phyloP scores from a whole-genome alignment of 2,329 filamentous ascomycete genomes.

The Metarhizium guizhouense region DNA sequence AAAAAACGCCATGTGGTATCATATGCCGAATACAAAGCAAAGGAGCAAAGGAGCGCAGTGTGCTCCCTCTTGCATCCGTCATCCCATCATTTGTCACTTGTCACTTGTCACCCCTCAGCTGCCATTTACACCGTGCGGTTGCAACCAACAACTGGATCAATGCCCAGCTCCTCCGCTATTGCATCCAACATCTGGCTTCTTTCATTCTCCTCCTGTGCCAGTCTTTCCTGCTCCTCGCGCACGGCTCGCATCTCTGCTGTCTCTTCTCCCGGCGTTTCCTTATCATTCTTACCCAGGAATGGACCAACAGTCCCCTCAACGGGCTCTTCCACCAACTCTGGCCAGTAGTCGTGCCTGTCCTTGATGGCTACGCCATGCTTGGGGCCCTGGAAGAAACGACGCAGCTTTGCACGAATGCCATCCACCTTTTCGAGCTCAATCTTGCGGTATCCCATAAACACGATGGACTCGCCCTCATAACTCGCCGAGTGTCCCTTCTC shows the following conservation, averaged over 20 bases:
- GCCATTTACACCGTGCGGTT: background rate
- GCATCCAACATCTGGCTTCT: background rate
- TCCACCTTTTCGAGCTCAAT: slow-evolving; percentile 18
- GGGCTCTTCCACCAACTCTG: slow-evolving; percentile 16
- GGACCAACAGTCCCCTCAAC: slow-evolving; percentile 12
- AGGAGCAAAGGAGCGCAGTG: too few relatives aligned
- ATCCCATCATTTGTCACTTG: too few relatives aligned
- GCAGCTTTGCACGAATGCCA: slow-evolving; percentile 16
- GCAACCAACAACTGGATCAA: background rate
- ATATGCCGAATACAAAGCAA: too few relatives aligned
- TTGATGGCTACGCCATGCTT: slow-evolving; percentile 18
- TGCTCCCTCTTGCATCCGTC: too few relatives aligned
- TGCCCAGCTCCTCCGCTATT: background rate
- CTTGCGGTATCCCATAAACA: slow-evolving; percentile 18
- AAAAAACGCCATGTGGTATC: too few relatives aligned
- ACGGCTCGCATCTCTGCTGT: background rate
- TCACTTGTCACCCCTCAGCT: too few relatives aligned
- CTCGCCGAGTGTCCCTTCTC: slow-evolving; percentile 14
- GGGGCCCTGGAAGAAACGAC: slow-evolving; percentile 37
- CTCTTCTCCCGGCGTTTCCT: background rate
- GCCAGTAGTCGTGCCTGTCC: slow-evolving; percentile 18
- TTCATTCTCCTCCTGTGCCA: background rate
- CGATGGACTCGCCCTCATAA: slow-evolving; percentile 19
- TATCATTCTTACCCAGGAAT: background rate
- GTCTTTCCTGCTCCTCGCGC: background rate